These are phyloP conservation scores for Trichoderma breve DNA, from an alignment of 2,329 filamentous ascomycete genomes.

Conservation along the genomic window DNA sequence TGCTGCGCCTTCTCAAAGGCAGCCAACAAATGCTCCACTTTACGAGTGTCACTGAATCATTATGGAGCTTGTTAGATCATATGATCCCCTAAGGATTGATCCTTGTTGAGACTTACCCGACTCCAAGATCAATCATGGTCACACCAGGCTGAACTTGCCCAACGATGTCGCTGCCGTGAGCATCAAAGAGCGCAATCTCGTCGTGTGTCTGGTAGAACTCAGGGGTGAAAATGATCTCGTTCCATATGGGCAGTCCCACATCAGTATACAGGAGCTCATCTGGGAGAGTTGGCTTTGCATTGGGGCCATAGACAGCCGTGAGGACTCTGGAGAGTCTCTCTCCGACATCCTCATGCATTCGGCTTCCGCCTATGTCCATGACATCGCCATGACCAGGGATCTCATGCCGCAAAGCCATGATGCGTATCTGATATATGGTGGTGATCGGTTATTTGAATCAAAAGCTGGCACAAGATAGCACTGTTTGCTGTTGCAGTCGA, in stretches of 20 bases:
- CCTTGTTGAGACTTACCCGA: conserved; percentile 36
- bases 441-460: neutral
- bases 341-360: conserved; percentile 31
- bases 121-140: conserved; percentile 42
- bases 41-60: conserved; percentile 39
- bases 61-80: neutral
- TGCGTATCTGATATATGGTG: neutral
- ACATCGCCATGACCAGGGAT: conserved; percentile 32
- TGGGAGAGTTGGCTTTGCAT: conserved; percentile 33
- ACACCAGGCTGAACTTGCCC: conserved; percentile 30
- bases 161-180: conserved; percentile 38
- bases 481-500: neutral
- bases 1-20: conserved; percentile 34
- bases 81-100: neutral
- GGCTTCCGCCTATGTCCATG: conserved; percentile 40
- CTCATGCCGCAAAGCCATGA: neutral
- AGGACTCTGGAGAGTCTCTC: conserved; percentile 31
- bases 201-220: conserved; percentile 44
- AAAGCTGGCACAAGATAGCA: neutral
- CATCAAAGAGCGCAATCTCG: conserved; percentile 38
- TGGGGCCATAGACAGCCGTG: conserved; percentile 25
- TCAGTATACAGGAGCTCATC: conserved; percentile 43
- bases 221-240: conserved; percentile 39
- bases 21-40: conserved; percentile 39
- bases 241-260: conserved; percentile 40